Base-by-base conservation (phyloP, 331 rosid species). In the Stylosanthes scabra region DNA sequence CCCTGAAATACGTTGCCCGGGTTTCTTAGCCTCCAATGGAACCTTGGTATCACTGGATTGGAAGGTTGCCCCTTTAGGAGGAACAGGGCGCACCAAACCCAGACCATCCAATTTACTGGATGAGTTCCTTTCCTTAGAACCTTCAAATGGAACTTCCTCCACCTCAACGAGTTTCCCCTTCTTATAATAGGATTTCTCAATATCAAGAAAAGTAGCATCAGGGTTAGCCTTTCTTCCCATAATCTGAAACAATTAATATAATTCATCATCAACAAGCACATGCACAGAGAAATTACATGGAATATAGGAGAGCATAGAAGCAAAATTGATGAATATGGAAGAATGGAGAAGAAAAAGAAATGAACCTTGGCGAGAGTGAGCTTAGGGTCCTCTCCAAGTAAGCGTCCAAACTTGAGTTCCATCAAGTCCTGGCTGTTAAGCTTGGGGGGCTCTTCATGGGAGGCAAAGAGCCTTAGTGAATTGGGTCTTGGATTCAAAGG, bases 301-400 rank as follows among this genome's bases (percentile, higher is more conserved):
- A 58, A 70, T 40, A 78, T 46, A 12, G 8, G 42, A 20, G 25
- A 20, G 12, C 54, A 16, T 44, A 20, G 2, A 9, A 57, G 12
- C 5, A 12, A 59, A 58, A 71, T 20, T 39, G 11, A 25, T 49
- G 52, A 1, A 60, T 15, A 8, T n/a, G 16, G 9, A 5, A 20
- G 47, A 62, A 2, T 11, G 0, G 16, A 51, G 12, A 29, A 39
- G 2, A 46, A 58, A 31, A 63, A 68, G 64, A 72, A 13, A 59
- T 42, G 42, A 46, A 94, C 99, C 97, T 92, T 92, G 57, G 97
- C 97, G 63, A 90, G 82, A 66, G 97, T 91, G 65, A 95, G 91
- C 59, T 92, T 87, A 4, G 99, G 99, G 86, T 95, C 99, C 71
- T 91, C 97, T 1, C 97, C 97, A 20, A 95, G 80, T 81, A 92